phyloP scores from a whole-genome alignment of 768 basidiomycete genomes.

The Termitomyces heimii region DNA sequence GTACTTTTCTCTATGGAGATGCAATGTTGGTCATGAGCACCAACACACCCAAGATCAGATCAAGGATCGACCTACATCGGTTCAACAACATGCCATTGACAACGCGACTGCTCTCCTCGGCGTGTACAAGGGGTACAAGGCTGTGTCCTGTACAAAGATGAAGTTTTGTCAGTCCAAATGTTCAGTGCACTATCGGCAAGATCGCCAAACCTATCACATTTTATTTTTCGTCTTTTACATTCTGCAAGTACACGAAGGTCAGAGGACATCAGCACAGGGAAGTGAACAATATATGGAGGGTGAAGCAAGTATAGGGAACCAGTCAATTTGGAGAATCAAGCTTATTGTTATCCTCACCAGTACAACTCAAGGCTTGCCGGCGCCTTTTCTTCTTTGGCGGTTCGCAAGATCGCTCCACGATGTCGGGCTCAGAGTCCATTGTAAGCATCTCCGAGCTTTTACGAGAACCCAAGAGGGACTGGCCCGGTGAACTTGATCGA shows the following conservation, averaged over 20 bases:
- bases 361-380: constrained; percentile 79
- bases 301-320: not conserved
- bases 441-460: constrained; percentile 27
- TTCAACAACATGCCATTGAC: constrained; percentile 81
- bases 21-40: constrained; percentile 5
- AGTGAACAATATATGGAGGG: not conserved
- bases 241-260: constrained; percentile 35
- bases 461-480: constrained; percentile 16
- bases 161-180: constrained; percentile 8
- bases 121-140: constrained; percentile 79
- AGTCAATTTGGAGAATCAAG: not conserved
- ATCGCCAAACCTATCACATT: constrained; percentile 67
- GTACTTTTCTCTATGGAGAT: constrained; percentile 61
- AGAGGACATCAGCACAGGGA: constrained; percentile 15
- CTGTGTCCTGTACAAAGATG: constrained; percentile 47
- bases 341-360: constrained; percentile 45
- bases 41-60: constrained; percentile 9
- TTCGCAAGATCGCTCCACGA: constrained; percentile 39
- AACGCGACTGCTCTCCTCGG: constrained; percentile 74
- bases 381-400: constrained; percentile 81
- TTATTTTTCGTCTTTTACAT: constrained; percentile 84
- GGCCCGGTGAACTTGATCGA: constrained; percentile 20
- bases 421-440: constrained; percentile 55
- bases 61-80: constrained; percentile 54
- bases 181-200: constrained; percentile 5